These are phyloP conservation scores for Tranzscheliella williamsii DNA, from an alignment of 1,284 basidiomycete genomes.

Conservation along the genomic window DNA sequence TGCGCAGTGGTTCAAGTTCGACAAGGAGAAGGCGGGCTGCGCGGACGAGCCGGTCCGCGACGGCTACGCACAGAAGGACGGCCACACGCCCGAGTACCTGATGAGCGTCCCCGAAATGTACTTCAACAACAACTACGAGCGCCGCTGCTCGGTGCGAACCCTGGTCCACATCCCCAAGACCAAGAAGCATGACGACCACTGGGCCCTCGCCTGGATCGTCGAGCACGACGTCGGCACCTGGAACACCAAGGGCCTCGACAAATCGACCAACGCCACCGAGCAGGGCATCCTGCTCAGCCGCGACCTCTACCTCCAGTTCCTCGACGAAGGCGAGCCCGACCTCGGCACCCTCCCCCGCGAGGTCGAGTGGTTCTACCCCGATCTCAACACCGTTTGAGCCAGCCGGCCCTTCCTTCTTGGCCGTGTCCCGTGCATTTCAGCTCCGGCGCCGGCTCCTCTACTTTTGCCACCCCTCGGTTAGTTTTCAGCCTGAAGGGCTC, in stretches of 20 bases:
- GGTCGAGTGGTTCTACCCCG: slow-evolving; percentile 38
- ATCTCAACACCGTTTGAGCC: slow-evolving; percentile 34
- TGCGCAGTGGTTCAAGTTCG: slow-evolving; percentile 6
- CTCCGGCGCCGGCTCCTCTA: too few relatives aligned
- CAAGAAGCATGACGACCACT: slow-evolving; percentile 15
- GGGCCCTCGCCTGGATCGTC: slow-evolving; percentile 21
- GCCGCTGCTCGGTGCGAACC: slow-evolving; percentile 34
- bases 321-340: slow-evolving; percentile 9
- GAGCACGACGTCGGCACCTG: slow-evolving; percentile 18
- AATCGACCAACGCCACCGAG: not conserved
- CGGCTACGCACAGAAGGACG: slow-evolving; percentile 3
- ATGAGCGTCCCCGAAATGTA: slow-evolving; percentile 22
- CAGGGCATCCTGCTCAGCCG: slow-evolving; percentile 18
- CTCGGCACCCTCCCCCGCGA: not conserved
- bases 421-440: too few relatives aligned
- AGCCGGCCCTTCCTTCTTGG: too few relatives aligned
- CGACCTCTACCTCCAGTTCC: slow-evolving; percentile 16
- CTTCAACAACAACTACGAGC: slow-evolving; percentile 35
- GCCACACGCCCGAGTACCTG: slow-evolving; percentile 7
- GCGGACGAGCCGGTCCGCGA: slow-evolving; percentile 6
- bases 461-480: too few relatives aligned
- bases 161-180: slow-evolving; percentile 32
- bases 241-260: slow-evolving; percentile 1
- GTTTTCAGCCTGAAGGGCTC: too few relatives aligned
- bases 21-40: slow-evolving; percentile 5